These are phyloP conservation scores for Reutealis trisperma DNA, from an alignment of 345 rosid genomes.

Conservation along the genomic window DNA sequence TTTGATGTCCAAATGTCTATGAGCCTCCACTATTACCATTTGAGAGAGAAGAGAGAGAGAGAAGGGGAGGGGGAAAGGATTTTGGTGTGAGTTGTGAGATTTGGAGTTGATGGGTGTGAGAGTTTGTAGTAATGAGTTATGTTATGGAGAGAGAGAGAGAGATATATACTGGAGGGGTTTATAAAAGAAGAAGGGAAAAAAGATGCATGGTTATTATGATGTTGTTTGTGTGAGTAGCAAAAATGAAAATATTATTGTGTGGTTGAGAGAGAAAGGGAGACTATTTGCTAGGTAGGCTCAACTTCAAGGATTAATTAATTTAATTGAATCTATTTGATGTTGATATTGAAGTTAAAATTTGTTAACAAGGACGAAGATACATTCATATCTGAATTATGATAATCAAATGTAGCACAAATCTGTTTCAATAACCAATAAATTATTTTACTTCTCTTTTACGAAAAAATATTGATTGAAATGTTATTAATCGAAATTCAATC, in stretches of 20 bases:
- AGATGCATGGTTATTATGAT: slow-evolving; percentile 26
- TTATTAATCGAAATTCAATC: too few relatives aligned
- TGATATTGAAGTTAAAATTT: too few relatives aligned
- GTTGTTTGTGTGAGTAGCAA: slow-evolving; percentile 17
- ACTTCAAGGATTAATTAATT: too few relatives aligned
- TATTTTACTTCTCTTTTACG: too few relatives aligned
- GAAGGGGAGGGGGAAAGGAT: not conserved
- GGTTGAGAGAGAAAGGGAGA: not conserved
- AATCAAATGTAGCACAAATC: too few relatives aligned
- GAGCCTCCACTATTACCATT: slow-evolving; percentile 51
- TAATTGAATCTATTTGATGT: too few relatives aligned
- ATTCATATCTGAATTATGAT: too few relatives aligned
- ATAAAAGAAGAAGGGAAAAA: slow-evolving; percentile 28
- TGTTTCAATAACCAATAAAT: too few relatives aligned
- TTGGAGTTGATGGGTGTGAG: not conserved
- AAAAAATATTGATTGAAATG: too few relatives aligned
- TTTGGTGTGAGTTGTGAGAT: not conserved
- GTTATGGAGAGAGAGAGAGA: slow-evolving; percentile 13
- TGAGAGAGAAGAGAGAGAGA: not conserved
- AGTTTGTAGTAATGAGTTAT: not conserved
- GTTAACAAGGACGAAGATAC: too few relatives aligned
- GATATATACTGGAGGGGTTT: slow-evolving; percentile 15
- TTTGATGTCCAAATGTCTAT: slow-evolving; percentile 51
- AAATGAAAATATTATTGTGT: slow-evolving; percentile 17
- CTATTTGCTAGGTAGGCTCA: not conserved